These are phyloP conservation scores for Beauveria bassiana DNA, from an alignment of 2,329 filamentous ascomycete species.

Conservation along the genomic window DNA sequence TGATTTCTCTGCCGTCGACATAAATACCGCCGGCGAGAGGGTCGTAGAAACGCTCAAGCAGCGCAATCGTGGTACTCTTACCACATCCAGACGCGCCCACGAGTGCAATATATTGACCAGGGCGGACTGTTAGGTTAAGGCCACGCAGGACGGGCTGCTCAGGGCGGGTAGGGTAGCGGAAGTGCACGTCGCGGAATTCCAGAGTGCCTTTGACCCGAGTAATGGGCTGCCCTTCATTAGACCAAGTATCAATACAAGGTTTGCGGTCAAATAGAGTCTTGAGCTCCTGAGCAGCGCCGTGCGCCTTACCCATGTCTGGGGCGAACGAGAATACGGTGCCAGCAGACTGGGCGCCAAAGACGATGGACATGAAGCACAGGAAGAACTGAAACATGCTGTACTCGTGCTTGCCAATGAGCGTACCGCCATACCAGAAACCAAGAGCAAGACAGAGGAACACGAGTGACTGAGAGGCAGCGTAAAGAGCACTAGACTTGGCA, in stretches of 20 bases:
- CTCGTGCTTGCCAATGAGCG: slow-evolving; percentile 60
- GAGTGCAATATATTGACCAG: slow-evolving; percentile 78
- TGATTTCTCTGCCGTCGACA: slow-evolving; percentile 78
- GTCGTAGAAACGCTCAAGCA: slow-evolving; percentile 93
- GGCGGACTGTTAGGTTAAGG: slow-evolving; percentile 64
- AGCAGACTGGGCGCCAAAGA: slow-evolving; percentile 88
- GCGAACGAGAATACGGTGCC: slow-evolving; percentile 85
- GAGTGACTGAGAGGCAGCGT: slow-evolving; percentile 76
- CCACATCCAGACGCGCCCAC: slow-evolving; percentile 94
- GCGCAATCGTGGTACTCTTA: slow-evolving; percentile 86
- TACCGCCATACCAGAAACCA: slow-evolving; percentile 89
- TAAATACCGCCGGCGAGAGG: slow-evolving; percentile 72
- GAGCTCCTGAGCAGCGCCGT: slow-evolving; percentile 71
- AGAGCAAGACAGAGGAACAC: slow-evolving; percentile 79
- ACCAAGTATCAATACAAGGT: slow-evolving; percentile 79
- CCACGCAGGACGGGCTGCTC: slow-evolving; percentile 89
- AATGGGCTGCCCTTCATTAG: slow-evolving; percentile 55
- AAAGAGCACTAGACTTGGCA: slow-evolving; percentile 67
- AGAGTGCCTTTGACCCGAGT: slow-evolving; percentile 64
- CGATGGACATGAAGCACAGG: slow-evolving; percentile 76
- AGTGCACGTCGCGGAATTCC: slow-evolving; percentile 89
- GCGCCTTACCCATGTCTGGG: slow-evolving; percentile 88
- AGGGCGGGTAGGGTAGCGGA: slow-evolving; percentile 84
- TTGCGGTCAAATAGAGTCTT: slow-evolving; percentile 77
- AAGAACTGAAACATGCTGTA: slow-evolving; percentile 85